These are phyloP conservation scores for Geranium rotundifolium DNA, from an alignment of 345 rosid species.

Conservation along the genomic window DNA sequence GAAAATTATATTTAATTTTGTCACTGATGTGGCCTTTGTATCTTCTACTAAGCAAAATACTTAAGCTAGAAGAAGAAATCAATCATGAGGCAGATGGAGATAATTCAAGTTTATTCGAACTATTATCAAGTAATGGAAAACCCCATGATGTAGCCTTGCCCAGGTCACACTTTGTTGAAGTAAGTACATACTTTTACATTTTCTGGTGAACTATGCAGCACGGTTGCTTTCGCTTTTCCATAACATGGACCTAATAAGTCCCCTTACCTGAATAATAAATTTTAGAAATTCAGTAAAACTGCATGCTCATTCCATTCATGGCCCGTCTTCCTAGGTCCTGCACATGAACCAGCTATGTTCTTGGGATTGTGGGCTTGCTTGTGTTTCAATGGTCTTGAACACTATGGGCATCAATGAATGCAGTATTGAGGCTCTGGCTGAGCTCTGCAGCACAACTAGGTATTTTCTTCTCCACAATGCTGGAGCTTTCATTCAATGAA, in stretches of 20 bases:
- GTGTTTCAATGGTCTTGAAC: constrained; percentile 75
- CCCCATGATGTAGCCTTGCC: not conserved
- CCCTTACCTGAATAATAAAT: constrained; percentile 32
- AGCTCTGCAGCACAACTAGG: constrained; percentile 75
- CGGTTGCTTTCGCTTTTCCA: not conserved
- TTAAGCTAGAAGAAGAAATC: constrained; percentile 13
- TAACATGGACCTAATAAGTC: constrained; percentile 3
- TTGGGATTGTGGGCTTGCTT: constrained; percentile 98
- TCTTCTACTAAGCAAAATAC: constrained; percentile 47
- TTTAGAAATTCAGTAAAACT: constrained; percentile 24
- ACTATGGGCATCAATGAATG: constrained; percentile 49
- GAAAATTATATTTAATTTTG: not conserved
- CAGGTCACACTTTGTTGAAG: not conserved
- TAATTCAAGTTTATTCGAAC: not conserved
- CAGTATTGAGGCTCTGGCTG: constrained; percentile 46
- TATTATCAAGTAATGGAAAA: not conserved
- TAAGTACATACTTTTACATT: not conserved
- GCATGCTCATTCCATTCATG: constrained; percentile 3
- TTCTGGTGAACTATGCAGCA: constrained; percentile 2
- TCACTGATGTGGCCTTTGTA: constrained; percentile 15
- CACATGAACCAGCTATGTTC: constrained; percentile 14
- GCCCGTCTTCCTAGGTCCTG: not conserved
- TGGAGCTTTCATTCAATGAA: not conserved
- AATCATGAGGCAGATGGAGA: not conserved
- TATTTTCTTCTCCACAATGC: constrained; percentile 12